A percentile compares a stretch with the other conserved stretches of the same genome.
These are phyloP conservation scores for Arachnomyces sp. DNA, from an alignment of 2,329 filamentous ascomycete genomes.

Conservation along the genomic window DNA sequence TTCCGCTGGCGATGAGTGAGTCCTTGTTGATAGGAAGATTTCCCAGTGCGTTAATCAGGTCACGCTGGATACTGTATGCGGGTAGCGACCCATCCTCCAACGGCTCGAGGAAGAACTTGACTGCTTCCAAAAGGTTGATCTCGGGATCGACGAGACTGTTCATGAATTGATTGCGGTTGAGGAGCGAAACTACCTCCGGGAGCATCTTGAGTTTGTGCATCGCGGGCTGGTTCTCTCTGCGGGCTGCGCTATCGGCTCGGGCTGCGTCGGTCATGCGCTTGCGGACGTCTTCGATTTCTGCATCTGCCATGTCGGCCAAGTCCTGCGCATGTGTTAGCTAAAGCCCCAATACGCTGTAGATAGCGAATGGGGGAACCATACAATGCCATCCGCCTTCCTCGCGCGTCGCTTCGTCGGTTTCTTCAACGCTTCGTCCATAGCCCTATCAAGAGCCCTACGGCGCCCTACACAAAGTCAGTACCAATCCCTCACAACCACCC, in stretches of 20 bases:
- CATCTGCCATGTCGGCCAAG: conserved; percentile 80
- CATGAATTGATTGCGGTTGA: conserved; percentile 77
- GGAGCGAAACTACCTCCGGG: conserved; percentile 75
- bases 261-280: conserved; percentile 86
- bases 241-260: conserved; percentile 73
- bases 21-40: conserved; percentile 87
- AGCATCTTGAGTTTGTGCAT: conserved; percentile 90
- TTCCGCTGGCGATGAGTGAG: conserved; percentile 76
- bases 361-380: conserved; percentile 39
- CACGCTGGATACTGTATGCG: conserved; percentile 94
- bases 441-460: conserved; percentile 72
- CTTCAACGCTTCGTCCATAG: conserved; percentile 82
- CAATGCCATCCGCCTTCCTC: conserved; percentile 79
- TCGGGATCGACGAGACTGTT: conserved; percentile 87
- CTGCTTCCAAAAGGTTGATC: conserved; percentile 86
- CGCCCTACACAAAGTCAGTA: conserved; percentile 42
- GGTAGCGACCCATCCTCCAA: conserved; percentile 88
- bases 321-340: conserved; percentile 50
- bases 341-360: not conserved
- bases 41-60: conserved; percentile 73
- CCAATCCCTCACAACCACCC: conserved; percentile 1
- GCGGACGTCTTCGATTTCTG: conserved; percentile 80
- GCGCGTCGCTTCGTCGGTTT: conserved; percentile 61
- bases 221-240: conserved; percentile 69
- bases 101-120: conserved; percentile 95